phyloP scores from a whole-genome alignment of 805 yeast genomes.

The Yarrowia deformans region DNA sequence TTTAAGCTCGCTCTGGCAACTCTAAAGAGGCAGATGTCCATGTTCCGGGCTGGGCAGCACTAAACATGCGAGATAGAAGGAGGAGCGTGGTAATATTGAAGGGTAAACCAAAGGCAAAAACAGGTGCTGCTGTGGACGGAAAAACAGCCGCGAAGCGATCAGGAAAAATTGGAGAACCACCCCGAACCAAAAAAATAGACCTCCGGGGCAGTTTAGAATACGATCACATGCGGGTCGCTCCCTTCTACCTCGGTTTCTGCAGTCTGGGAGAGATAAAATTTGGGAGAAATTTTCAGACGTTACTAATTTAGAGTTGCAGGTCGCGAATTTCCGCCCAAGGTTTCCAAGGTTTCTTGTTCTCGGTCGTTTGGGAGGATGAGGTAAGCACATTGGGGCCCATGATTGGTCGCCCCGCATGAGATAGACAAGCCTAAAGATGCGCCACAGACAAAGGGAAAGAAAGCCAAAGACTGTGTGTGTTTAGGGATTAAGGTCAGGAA shows the following conservation, averaged over 20 bases:
- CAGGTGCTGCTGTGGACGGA: constrained; percentile 4
- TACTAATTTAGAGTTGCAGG: neutral
- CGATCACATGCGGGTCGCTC: constrained; percentile 24
- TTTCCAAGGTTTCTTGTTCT: constrained; percentile 11
- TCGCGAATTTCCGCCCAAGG: constrained; percentile 6
- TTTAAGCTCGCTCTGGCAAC: neutral
- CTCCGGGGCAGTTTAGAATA: neutral
- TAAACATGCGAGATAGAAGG: constrained; percentile 37
- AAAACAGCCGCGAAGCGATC: neutral
- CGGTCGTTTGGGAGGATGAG: constrained; percentile 28
- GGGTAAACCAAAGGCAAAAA: constrained; percentile 36
- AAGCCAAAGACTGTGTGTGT: neutral
- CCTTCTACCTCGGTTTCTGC: constrained; percentile 32
- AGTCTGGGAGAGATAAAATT: constrained; percentile 19
- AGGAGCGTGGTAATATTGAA: constrained; percentile 29
- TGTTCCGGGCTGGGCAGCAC: constrained; percentile 38
- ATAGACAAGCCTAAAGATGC: constrained; percentile 21
- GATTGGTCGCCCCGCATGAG: constrained; percentile 35
- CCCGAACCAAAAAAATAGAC: neutral
- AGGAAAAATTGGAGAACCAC: neutral
- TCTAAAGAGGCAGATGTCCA: constrained; percentile 6
- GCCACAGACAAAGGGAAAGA: neutral
- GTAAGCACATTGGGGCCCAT: constrained; percentile 10
- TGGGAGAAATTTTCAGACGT: constrained; percentile 18
- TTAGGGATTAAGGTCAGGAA: constrained; percentile 1